A percentile compares a stretch with the other conserved stretches of the same genome.
Conservation (phyloP, 495 filamentous ascomycete species). For the Aspergillus nanangensis region DNA sequence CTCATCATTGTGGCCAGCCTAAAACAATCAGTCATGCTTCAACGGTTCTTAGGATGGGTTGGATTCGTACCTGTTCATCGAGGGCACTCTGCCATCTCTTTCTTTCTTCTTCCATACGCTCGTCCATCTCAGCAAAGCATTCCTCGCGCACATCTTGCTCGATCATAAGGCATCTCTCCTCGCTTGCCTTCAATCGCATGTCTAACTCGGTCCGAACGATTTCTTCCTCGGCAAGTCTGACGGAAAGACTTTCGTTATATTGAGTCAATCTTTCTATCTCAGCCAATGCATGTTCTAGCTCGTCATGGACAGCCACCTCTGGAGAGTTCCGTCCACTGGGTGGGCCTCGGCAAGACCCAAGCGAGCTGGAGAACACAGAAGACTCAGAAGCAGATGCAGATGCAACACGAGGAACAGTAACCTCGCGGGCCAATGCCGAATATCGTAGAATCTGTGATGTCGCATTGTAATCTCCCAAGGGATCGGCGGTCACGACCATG, state of each 20-base stretch:
- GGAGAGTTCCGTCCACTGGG: slow-evolving; percentile 47
- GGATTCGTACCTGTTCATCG: slow-evolving; percentile 60
- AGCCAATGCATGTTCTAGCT: slow-evolving; percentile 68
- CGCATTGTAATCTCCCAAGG: slow-evolving; percentile 90
- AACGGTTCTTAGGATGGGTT: too few species aligned
- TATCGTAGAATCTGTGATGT: slow-evolving; percentile 96
- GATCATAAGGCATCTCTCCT: slow-evolving; percentile 64
- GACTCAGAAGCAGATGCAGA: slow-evolving; percentile 64
- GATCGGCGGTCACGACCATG: slow-evolving; percentile 97
- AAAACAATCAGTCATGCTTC: slow-evolving; percentile 13
- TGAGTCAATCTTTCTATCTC: slow-evolving; percentile 71
- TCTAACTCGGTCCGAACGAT: slow-evolving; percentile 50
- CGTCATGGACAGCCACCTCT: slow-evolving; percentile 50
- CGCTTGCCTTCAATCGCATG: slow-evolving; percentile 52
- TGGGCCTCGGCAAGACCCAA: slow-evolving; percentile 26
- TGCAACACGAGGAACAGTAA: slow-evolving; percentile 85
- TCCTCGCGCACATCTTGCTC: slow-evolving; percentile 91
- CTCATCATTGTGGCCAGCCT: slow-evolving; percentile 61
- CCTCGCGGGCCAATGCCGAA: slow-evolving; percentile 87
- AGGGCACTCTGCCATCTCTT: slow-evolving; percentile 69
- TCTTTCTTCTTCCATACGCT: slow-evolving; percentile 65
- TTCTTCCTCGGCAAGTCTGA: slow-evolving; percentile 59
- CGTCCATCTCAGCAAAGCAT: slow-evolving; percentile 81
- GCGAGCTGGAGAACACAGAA: slow-evolving; percentile 46
- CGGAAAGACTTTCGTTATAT: slow-evolving; percentile 61